Percentiles rank a stretch among this genome's conserved stretches.
Evolutionary conservation across 106 monocot genomes (phyloP).

Genomic region (Allium cepa): DNA sequence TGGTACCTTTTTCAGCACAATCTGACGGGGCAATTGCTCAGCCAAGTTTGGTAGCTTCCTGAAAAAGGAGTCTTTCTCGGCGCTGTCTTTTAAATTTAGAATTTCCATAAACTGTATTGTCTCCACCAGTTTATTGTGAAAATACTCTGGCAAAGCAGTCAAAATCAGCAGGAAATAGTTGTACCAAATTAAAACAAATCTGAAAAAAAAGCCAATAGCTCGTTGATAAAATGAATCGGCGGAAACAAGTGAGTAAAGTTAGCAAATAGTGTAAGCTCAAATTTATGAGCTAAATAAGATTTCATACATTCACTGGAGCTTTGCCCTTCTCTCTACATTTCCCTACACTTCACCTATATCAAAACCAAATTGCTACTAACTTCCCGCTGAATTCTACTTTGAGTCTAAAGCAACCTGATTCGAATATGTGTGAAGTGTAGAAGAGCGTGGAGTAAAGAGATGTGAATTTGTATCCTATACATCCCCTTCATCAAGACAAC

Average conservation of each 20-base stretch:
- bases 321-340: no score
- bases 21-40: slow-evolving; percentile 87
- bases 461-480: no score
- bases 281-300: not conserved
- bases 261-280: not conserved
- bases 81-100: slow-evolving; percentile 94
- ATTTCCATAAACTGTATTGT: slow-evolving; percentile 99
- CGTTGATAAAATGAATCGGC: not conserved
- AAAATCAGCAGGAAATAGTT: slow-evolving; percentile 3
- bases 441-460: no score
- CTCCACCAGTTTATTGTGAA: slow-evolving; percentile 96
- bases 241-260: not conserved
- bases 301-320: no score
- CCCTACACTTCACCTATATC: no score
- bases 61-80: slow-evolving; percentile 94
- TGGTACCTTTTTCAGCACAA: slow-evolving; percentile 90
- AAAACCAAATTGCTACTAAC: no score
- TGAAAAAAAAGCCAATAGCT: not conserved
- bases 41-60: slow-evolving; percentile 91
- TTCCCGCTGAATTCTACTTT: no score
- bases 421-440: no score
- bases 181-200: not conserved
- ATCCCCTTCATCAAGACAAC: no score
- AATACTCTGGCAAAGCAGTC: slow-evolving; percentile 65
- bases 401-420: no score